Evolutionary conservation across 768 basidiomycete genomes (phyloP).

Genomic region (Kwoniella heveanensis): DNA sequence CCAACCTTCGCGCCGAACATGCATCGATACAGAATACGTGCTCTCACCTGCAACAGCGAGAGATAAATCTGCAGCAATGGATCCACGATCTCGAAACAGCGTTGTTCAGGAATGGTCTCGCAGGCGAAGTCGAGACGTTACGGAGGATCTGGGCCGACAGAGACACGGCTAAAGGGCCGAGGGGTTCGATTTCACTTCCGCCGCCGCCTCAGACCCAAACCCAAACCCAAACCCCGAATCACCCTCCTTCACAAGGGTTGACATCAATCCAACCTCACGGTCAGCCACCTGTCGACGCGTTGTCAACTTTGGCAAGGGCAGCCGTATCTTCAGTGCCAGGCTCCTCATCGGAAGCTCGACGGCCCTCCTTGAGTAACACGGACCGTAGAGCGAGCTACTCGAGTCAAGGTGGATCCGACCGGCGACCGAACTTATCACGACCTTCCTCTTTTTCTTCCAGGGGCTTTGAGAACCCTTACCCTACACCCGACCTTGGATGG

Average conservation of each 20-base stretch:
- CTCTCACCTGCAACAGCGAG: constrained; percentile 20
- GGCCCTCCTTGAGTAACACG: not conserved
- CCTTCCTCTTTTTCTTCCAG: constrained; percentile 15
- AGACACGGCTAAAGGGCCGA: not conserved
- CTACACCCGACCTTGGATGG: constrained; percentile 21
- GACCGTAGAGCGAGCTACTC: constrained; percentile 11
- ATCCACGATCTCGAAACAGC: constrained; percentile 30
- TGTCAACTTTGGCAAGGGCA: constrained; percentile 22
- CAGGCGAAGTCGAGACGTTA: constrained; percentile 24
- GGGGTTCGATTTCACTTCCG: constrained; percentile 1
- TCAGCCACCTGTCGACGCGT: constrained; percentile 11
- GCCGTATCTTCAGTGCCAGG: constrained; percentile 20
- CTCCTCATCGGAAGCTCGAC: constrained; percentile 1
- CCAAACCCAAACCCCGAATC: not conserved
- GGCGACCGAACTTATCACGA: constrained; percentile 14
- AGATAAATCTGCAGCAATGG: constrained; percentile 27
- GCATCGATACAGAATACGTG: constrained; percentile 14
- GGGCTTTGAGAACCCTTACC: constrained; percentile 24
- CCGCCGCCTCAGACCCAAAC: not conserved
- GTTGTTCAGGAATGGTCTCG: constrained; percentile 26
- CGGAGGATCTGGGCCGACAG: constrained; percentile 23
- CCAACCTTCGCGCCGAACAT: constrained; percentile 20
- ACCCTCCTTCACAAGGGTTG: not conserved
- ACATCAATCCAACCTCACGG: not conserved
- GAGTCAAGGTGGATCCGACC: not conserved